These are phyloP conservation scores for Neocallimastix lanati DNA, from an alignment of 192 early-diverging fungal genomes.

Conservation along the genomic window DNA sequence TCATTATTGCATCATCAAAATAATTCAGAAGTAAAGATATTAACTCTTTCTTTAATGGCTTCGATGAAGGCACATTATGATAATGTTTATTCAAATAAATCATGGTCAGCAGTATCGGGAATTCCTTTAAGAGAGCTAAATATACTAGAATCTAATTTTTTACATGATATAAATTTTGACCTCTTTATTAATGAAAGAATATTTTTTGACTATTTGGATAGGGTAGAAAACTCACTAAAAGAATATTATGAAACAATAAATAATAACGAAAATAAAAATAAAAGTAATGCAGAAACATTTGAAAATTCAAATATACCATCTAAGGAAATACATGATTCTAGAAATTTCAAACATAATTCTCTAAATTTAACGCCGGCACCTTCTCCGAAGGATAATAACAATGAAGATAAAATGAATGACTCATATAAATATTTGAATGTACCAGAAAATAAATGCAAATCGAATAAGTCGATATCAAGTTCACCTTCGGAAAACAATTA, in stretches of 20 bases:
- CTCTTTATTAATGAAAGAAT: not conserved
- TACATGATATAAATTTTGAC: not conserved
- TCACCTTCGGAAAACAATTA: not conserved
- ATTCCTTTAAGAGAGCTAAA: slow-evolving; percentile 63
- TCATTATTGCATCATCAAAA: not conserved
- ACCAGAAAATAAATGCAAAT: not conserved
- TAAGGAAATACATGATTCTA: not conserved
- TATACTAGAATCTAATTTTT: slow-evolving; percentile 9
- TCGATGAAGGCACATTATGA: slow-evolving; percentile 17
- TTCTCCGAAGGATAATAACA: not conserved
- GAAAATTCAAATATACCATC: not conserved
- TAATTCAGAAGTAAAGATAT: not conserved
- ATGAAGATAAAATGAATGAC: not conserved
- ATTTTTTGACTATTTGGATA: not conserved
- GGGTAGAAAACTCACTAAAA: not conserved
- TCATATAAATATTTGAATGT: not conserved
- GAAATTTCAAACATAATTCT: not conserved
- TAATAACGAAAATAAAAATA: not conserved
- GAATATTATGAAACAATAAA: not conserved
- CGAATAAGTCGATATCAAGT: not conserved
- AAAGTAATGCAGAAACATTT: not conserved
- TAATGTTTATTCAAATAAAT: slow-evolving; percentile 81
- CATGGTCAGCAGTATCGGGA: slow-evolving; percentile 71
- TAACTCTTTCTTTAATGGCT: not conserved
- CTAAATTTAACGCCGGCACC: not conserved